phyloP scores from a whole-genome alignment of 805 yeast genomes.

The Ogataea trehalophila region DNA sequence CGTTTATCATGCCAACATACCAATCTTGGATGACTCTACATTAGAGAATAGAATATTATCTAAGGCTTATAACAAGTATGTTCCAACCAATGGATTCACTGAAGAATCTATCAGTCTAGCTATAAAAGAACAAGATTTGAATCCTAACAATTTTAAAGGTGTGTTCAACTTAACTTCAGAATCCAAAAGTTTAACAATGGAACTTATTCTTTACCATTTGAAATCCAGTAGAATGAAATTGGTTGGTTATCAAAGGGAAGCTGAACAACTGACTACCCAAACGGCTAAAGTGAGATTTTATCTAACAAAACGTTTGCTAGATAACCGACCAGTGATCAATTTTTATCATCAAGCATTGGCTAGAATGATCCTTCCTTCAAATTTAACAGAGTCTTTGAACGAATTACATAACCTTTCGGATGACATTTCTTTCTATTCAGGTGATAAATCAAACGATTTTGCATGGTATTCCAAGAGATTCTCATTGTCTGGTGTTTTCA shows the following conservation, averaged over 20 bases:
- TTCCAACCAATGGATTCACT: slow-evolving; percentile 45
- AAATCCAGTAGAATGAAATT: slow-evolving; percentile 38
- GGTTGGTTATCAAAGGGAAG: slow-evolving; percentile 25
- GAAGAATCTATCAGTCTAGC: slow-evolving; percentile 39
- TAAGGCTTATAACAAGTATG: slow-evolving; percentile 27
- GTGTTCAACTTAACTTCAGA: slow-evolving; percentile 32
- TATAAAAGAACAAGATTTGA: slow-evolving; percentile 33
- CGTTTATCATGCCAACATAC: slow-evolving; percentile 36
- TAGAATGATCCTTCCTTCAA: slow-evolving; percentile 59
- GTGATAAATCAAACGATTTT: slow-evolving; percentile 74
- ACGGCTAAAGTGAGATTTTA: slow-evolving; percentile 25
- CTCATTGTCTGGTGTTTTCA: slow-evolving; percentile 63
- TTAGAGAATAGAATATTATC: slow-evolving; percentile 36
- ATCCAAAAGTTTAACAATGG: slow-evolving; percentile 32
- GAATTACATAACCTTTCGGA: slow-evolving; percentile 76
- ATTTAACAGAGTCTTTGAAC: slow-evolving; percentile 49
- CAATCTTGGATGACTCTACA: slow-evolving; percentile 24
- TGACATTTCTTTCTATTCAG: slow-evolving; percentile 76
- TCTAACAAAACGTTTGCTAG: slow-evolving; percentile 42
- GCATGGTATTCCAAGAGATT: slow-evolving; percentile 92
- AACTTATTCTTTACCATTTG: slow-evolving; percentile 43
- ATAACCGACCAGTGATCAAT: slow-evolving; percentile 43
- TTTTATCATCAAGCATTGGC: slow-evolving; percentile 50
- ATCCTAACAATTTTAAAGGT: slow-evolving; percentile 38
- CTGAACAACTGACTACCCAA: slow-evolving; percentile 16